phyloP scores from a whole-genome alignment of 2,329 filamentous ascomycete genomes.

The Aureobasidium namibiae region DNA sequence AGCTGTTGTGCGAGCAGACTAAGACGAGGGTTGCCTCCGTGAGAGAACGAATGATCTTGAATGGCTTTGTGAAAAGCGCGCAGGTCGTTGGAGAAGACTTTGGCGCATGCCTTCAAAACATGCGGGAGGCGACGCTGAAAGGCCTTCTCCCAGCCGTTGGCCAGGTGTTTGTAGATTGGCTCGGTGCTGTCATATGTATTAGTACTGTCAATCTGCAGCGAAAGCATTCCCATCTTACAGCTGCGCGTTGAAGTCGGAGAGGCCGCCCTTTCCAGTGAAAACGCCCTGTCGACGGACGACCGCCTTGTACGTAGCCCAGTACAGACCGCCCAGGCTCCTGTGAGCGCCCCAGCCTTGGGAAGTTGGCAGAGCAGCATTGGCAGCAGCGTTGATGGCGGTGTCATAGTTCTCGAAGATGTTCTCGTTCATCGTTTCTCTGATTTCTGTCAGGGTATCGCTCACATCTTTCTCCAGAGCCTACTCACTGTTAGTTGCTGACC shows the following conservation, averaged over 20 bases:
- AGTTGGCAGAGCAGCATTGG: conserved; percentile 28
- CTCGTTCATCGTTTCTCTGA: conserved; percentile 34
- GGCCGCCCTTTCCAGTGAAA: conserved; percentile 32
- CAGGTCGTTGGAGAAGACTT: conserved; percentile 26
- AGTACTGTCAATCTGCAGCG: background rate
- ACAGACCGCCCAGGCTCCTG: conserved; percentile 37
- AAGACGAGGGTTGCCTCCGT: conserved; percentile 33
- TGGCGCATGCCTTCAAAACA: conserved; percentile 31
- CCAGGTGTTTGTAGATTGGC: conserved; percentile 33
- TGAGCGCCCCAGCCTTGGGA: conserved; percentile 30
- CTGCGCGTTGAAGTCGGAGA: conserved; percentile 35
- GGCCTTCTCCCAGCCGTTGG: conserved; percentile 34
- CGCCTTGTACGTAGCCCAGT: conserved; percentile 49
- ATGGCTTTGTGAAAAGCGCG: conserved; percentile 36
- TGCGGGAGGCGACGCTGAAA: conserved; percentile 37
- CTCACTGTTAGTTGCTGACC: conserved; percentile 8
- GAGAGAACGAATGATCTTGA: conserved; percentile 30
- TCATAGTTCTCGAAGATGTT: conserved; percentile 41
- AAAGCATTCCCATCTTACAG: conserved; percentile 15
- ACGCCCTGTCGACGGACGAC: conserved; percentile 44
- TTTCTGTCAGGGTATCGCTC: conserved; percentile 29
- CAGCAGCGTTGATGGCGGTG: conserved; percentile 32
- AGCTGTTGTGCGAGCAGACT: conserved; percentile 35
- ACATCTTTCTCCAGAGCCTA: conserved; percentile 35
- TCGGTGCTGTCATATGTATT: conserved; percentile 15